Conservation (phyloP, 75 land plant genomes). For the Azolla pinnata region DNA sequence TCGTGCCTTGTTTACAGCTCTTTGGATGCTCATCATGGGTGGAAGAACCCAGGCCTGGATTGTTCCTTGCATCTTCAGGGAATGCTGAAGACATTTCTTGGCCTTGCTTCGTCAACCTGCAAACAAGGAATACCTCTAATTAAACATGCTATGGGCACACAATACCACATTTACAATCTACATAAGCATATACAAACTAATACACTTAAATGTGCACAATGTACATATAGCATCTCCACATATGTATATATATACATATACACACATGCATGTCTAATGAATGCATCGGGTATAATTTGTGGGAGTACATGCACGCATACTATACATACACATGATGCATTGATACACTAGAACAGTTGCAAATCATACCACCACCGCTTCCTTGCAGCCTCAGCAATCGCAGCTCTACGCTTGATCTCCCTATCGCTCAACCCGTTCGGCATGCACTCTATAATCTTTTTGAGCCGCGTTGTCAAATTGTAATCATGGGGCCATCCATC, state of each 20-base stretch:
- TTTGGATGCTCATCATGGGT: too few species aligned
- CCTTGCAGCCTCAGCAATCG: slow-evolving; percentile 8
- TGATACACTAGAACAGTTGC: neutral
- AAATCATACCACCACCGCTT: slow-evolving; percentile 6
- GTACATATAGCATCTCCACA: too few species aligned
- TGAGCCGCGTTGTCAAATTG: slow-evolving; percentile 11
- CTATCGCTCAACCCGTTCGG: slow-evolving; percentile 15
- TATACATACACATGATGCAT: neutral
- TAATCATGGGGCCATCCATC: slow-evolving; percentile 18
- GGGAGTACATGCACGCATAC: neutral
- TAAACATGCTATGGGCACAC: neutral
- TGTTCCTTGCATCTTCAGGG: too few species aligned
- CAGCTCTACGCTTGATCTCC: slow-evolving; percentile 6
- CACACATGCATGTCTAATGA: too few species aligned
- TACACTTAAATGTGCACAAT: too few species aligned
- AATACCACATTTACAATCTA: neutral
- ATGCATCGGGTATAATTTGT: neutral
- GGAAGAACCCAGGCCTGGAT: too few species aligned
- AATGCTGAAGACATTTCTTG: too few species aligned
- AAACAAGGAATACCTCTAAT: neutral
- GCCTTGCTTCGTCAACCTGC: neutral
- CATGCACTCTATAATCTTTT: slow-evolving; percentile 15
- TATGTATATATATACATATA: too few species aligned
- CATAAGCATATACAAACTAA: too few species aligned
- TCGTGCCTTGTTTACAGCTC: too few species aligned